Evolutionary conservation across 495 filamentous ascomycete species (phyloP).

Genomic region (Penicillium pancosmium): DNA sequence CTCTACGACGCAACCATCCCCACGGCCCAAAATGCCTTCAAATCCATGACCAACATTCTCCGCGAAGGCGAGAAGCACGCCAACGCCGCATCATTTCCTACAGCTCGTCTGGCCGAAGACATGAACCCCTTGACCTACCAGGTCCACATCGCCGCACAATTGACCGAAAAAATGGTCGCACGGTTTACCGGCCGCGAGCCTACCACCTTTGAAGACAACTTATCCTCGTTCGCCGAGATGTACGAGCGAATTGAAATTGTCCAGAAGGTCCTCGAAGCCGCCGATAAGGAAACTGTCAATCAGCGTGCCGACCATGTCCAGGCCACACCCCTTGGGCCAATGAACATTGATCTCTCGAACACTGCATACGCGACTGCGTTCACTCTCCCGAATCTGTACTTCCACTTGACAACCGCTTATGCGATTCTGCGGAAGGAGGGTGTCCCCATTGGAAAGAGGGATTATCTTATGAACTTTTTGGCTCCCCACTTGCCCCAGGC

Average conservation of each 20-base stretch:
- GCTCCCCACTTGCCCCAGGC: conserved; percentile 13
- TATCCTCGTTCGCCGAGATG: conserved; percentile 43
- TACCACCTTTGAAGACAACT: conserved; percentile 32
- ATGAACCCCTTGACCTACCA: conserved; percentile 54
- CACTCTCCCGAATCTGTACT: conserved; percentile 57
- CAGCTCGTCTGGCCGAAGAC: conserved; percentile 31
- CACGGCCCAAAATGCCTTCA: too few species aligned
- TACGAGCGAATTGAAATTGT: conserved; percentile 42
- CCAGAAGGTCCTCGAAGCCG: conserved; percentile 37
- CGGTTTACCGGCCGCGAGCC: conserved; percentile 27
- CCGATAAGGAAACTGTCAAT: conserved; percentile 40
- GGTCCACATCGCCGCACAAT: conserved; percentile 37
- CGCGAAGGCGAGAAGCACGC: background rate
- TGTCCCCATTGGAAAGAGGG: conserved; percentile 57
- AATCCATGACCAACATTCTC: too few species aligned
- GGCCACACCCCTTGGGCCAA: conserved; percentile 26
- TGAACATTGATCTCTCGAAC: conserved; percentile 22
- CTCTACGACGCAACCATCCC: too few species aligned
- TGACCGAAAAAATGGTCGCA: conserved; percentile 27
- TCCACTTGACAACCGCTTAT: conserved; percentile 61
- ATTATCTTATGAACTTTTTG: conserved; percentile 47
- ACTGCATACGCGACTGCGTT: conserved; percentile 39
- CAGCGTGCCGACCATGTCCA: conserved; percentile 33
- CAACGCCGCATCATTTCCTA: conserved; percentile 3
- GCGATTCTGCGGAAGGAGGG: conserved; percentile 57